phyloP scores from a whole-genome alignment of 192 early-diverging fungal genomes.

The Coemansia sp. region DNA sequence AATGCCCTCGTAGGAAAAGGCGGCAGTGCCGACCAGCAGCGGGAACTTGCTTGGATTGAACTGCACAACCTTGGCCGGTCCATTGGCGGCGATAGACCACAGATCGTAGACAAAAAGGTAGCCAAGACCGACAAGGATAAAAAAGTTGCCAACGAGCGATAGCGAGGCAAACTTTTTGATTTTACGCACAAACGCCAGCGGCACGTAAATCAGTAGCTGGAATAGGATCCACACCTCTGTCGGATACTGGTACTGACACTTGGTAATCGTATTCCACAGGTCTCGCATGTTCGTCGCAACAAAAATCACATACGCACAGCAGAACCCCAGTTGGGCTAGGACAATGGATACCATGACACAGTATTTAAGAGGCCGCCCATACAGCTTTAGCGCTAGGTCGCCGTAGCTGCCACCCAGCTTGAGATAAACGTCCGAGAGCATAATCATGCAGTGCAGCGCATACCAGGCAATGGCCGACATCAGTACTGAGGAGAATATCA shows the following conservation, averaged over 20 bases:
- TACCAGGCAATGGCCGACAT: slow-evolving; percentile 61
- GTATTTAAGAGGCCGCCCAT: slow-evolving; percentile 60
- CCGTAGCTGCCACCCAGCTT: slow-evolving; percentile 64
- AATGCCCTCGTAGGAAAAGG: slow-evolving; percentile 89
- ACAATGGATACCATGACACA: slow-evolving; percentile 69
- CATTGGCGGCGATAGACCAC: slow-evolving; percentile 60
- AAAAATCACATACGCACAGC: slow-evolving; percentile 87
- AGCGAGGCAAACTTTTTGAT: slow-evolving; percentile 87
- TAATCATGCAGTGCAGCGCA: slow-evolving; percentile 63
- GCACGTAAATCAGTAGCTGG: slow-evolving; percentile 75
- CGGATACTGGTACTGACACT: slow-evolving; percentile 60
- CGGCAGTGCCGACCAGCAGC: slow-evolving; percentile 92
- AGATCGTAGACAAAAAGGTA: slow-evolving; percentile 86
- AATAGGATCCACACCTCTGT: slow-evolving; percentile 73
- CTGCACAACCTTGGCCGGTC: slow-evolving; percentile 66
- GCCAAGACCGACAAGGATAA: slow-evolving; percentile 83
- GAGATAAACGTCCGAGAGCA: slow-evolving; percentile 62
- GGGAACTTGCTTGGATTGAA: slow-evolving; percentile 83
- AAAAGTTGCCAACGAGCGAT: slow-evolving; percentile 87
- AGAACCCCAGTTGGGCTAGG: slow-evolving; percentile 81
- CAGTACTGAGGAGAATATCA: slow-evolving; percentile 59
- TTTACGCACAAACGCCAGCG: slow-evolving; percentile 84
- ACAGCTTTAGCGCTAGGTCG: slow-evolving; percentile 65
- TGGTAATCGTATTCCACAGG: slow-evolving; percentile 65
- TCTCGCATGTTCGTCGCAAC: slow-evolving; percentile 79